Evolutionary conservation across 192 early-diverging fungal species (phyloP).

Genomic region (Mycoemilia scoparia): DNA sequence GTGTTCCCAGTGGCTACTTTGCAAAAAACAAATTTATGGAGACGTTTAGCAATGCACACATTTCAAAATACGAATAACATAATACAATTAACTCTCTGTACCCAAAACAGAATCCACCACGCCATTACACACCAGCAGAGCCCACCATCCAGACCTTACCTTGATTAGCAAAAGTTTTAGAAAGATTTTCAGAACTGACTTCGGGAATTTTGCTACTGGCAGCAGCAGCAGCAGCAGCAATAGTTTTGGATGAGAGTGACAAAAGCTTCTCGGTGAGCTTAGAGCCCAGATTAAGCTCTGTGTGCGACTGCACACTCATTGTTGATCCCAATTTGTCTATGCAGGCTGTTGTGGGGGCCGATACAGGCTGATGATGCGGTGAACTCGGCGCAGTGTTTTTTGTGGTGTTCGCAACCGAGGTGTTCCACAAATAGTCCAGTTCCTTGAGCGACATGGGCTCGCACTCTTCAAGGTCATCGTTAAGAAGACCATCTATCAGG

Average conservation of each 20-base stretch:
- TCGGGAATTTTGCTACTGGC: neutral
- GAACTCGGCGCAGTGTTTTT: slow-evolving; percentile 9
- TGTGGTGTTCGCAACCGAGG: slow-evolving; percentile 3
- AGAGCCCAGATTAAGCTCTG: slow-evolving; percentile 8
- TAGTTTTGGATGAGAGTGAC: slow-evolving; percentile 5
- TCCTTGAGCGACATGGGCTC: slow-evolving; percentile 44
- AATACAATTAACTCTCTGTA: too few relatives aligned
- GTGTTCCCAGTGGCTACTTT: too few relatives aligned
- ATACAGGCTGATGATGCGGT: neutral
- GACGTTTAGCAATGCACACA: too few relatives aligned
- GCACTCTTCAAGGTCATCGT: slow-evolving; percentile 40
- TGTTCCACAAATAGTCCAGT: slow-evolving; percentile 35
- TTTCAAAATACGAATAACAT: too few relatives aligned
- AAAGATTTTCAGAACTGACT: neutral
- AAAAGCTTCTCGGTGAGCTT: slow-evolving; percentile 20
- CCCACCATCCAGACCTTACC: too few relatives aligned
- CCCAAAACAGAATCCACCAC: too few relatives aligned
- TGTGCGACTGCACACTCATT: neutral
- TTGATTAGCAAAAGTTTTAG: too few relatives aligned
- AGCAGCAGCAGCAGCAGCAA: neutral
- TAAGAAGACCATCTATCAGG: too few relatives aligned
- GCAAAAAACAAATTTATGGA: too few relatives aligned
- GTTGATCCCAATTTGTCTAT: slow-evolving; percentile 4
- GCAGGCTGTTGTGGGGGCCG: slow-evolving; percentile 11
- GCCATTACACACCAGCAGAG: too few relatives aligned